phyloP scores from a whole-genome alignment of 345 rosid species.

The Euphorbia pulcherrima region DNA sequence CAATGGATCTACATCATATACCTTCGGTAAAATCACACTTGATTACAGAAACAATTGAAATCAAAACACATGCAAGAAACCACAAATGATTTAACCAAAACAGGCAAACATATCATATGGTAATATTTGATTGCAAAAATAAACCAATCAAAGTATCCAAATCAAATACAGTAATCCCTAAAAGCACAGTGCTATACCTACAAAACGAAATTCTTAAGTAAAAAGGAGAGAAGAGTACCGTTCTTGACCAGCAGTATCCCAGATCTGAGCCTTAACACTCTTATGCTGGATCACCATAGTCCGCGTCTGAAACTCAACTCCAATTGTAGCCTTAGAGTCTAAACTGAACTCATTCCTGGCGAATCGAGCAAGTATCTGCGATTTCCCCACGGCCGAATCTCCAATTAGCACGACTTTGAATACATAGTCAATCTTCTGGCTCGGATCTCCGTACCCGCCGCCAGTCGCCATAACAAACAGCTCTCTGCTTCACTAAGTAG shows the following conservation, averaged over 20 bases:
- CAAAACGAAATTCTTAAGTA: neutral
- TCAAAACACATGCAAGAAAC: neutral
- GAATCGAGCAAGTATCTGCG: slow-evolving; percentile 44
- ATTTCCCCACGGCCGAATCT: slow-evolving; percentile 38
- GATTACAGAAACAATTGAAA: neutral
- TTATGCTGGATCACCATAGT: slow-evolving; percentile 34
- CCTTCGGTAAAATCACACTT: neutral
- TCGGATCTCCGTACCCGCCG: slow-evolving; percentile 33
- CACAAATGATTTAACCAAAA: neutral
- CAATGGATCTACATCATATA: neutral
- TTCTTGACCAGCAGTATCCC: slow-evolving; percentile 45
- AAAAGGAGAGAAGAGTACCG: slow-evolving; percentile 11
- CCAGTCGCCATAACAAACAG: slow-evolving; percentile 20
- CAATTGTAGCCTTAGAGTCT: slow-evolving; percentile 49
- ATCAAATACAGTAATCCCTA: neutral
- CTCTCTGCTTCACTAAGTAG: neutral
- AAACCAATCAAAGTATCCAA: neutral
- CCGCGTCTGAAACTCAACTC: slow-evolving; percentile 39
- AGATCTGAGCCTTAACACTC: slow-evolving; percentile 44
- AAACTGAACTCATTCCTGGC: slow-evolving; percentile 41
- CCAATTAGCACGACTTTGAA: slow-evolving; percentile 49
- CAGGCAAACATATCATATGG: neutral
- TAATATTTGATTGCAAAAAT: neutral
- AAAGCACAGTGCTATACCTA: too few relatives aligned
- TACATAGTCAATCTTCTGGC: slow-evolving; percentile 46